Evolutionary conservation across 1,284 basidiomycete species (phyloP).

Genomic region (Thecaphora thlaspeos): DNA sequence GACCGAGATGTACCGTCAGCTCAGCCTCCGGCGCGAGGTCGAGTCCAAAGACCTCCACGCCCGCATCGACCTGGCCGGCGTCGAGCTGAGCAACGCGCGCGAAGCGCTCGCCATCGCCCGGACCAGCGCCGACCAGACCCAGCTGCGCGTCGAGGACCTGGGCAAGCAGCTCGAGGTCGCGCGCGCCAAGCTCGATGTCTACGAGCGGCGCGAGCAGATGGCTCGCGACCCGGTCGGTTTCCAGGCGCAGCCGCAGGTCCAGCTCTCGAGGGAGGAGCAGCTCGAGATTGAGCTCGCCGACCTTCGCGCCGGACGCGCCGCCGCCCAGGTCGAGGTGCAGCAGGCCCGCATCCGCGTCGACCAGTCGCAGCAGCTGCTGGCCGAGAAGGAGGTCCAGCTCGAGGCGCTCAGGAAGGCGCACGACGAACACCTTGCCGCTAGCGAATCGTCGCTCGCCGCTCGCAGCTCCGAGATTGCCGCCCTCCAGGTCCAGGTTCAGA

Average conservation of each 20-base stretch:
- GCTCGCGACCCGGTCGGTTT: constrained; percentile 27
- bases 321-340: constrained; percentile 49
- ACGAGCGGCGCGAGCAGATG: constrained; percentile 67
- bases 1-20: constrained; percentile 71
- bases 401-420: constrained; percentile 64
- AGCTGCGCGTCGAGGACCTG: constrained; percentile 73
- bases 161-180: constrained; percentile 71
- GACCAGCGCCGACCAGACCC: constrained; percentile 76
- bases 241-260: constrained; percentile 17
- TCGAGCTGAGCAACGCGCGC: constrained; percentile 71
- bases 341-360: constrained; percentile 71
- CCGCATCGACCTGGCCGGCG: constrained; percentile 71
- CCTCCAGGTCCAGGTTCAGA: constrained; percentile 67
- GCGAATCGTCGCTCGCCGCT: constrained; percentile 57
- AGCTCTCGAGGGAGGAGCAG: constrained; percentile 70
- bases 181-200: constrained; percentile 79
- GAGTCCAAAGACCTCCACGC: constrained; percentile 74
- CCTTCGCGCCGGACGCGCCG: constrained; percentile 54
- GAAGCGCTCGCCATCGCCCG: constrained; percentile 74
- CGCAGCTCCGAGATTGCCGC: constrained; percentile 71
- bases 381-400: constrained; percentile 73
- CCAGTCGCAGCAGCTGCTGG: constrained; percentile 68
- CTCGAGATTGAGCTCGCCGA: constrained; percentile 76
- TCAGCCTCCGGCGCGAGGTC: constrained; percentile 74
- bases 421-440: constrained; percentile 66